A percentile compares a stretch with the other conserved stretches of the same genome.
Evolutionary conservation across 2,329 filamentous ascomycete species (phyloP).

Genomic region (Ophiognomonia clavigignenti-juglandacearum): DNA sequence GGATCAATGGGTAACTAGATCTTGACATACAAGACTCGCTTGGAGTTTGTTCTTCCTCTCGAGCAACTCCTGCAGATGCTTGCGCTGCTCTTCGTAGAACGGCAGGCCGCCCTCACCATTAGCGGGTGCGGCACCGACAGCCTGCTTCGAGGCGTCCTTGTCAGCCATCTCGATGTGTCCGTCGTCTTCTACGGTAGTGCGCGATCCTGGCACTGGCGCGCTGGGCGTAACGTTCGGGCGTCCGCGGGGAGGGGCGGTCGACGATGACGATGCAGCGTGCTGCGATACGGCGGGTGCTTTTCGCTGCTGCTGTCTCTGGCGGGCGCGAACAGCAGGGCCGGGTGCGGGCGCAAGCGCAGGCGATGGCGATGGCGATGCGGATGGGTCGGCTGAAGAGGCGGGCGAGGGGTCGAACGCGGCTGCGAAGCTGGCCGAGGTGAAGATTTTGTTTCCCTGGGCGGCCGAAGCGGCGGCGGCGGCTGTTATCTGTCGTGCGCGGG

Average conservation of each 20-base stretch:
- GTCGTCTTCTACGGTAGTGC: background rate
- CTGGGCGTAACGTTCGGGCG: background rate
- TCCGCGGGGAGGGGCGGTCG: background rate
- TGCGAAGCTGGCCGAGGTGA: no score
- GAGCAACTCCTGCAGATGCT: constrained; percentile 62
- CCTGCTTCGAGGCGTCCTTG: constrained; percentile 25
- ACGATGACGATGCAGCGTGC: background rate
- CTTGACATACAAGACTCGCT: constrained; percentile 24
- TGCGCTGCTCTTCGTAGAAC: constrained; percentile 69
- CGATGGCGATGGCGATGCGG: no score
- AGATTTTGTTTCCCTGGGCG: no score
- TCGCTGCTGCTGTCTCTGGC: no score
- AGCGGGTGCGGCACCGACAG: constrained; percentile 13
- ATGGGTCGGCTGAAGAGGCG: background rate
- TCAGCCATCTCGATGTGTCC: constrained; percentile 18
- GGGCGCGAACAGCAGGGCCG: no score
- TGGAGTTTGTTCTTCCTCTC: constrained; percentile 57
- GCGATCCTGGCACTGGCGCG: background rate
- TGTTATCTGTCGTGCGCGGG: background rate
- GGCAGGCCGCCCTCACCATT: constrained; percentile 47
- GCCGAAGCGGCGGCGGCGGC: background rate
- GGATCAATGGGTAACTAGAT: background rate
- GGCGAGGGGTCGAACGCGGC: background rate
- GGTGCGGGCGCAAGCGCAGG: no score
- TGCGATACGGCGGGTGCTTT: no score